A percentile compares a stretch with the other conserved stretches of the same genome.
Conservation (phyloP, 768 basidiomycete species). For the Clavulina sp. region DNA sequence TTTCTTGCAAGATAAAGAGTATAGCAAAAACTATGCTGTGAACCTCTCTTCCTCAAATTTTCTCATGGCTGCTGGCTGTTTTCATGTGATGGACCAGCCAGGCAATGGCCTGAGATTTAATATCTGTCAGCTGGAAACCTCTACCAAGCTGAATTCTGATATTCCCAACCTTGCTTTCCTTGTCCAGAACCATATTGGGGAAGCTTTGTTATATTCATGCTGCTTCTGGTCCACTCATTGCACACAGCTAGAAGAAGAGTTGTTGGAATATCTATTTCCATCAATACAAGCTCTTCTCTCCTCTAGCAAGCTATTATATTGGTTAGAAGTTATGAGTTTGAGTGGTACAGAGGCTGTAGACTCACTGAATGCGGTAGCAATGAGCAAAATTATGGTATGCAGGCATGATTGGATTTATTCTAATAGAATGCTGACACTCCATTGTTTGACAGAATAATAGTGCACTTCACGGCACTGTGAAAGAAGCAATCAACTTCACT, state of each 20-base stretch:
- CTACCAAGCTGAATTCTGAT: background rate
- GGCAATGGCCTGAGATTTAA: constrained; percentile 4
- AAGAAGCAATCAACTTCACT: too few species aligned
- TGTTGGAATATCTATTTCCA: background rate
- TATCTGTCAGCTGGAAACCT: constrained; percentile 3
- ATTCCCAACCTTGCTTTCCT: background rate
- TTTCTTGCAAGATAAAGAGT: too few species aligned
- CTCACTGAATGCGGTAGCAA: background rate
- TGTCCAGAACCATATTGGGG: background rate
- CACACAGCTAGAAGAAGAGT: background rate
- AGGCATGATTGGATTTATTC: too few species aligned
- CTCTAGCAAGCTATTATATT: background rate
- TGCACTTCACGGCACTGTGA: too few species aligned
- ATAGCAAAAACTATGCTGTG: too few species aligned
- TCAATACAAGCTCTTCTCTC: background rate
- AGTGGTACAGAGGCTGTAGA: too few species aligned
- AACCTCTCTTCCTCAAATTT: too few species aligned
- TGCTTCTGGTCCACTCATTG: constrained; percentile 1
- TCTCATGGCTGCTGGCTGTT: too few species aligned
- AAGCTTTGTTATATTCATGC: background rate
- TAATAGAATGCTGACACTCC: too few species aligned
- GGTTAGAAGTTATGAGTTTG: constrained; percentile 3
- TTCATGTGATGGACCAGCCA: too few species aligned
- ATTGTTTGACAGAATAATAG: too few species aligned
- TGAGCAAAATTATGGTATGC: too few species aligned